phyloP scores from a whole-genome alignment of 73 alveolate species.

The Tetrahymena thermophila region DNA sequence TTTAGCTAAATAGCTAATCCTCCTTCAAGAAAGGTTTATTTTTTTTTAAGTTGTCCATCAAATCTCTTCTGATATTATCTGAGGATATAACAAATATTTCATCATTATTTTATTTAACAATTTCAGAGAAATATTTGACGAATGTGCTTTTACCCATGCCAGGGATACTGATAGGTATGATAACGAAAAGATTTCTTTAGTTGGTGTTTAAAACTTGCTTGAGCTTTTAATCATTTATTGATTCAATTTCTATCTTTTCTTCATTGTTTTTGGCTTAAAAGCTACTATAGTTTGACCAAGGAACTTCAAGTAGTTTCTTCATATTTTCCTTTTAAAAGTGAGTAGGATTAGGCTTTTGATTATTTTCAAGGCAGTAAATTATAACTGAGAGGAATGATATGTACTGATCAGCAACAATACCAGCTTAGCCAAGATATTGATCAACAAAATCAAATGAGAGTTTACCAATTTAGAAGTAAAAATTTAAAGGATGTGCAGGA shows the following conservation, averaged over 20 bases:
- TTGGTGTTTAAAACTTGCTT: neutral
- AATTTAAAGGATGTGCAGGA: slow-evolving; percentile 74
- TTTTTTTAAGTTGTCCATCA: slow-evolving; percentile 54
- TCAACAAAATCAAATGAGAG: slow-evolving; percentile 57
- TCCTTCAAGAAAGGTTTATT: slow-evolving; percentile 49
- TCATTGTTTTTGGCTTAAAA: neutral
- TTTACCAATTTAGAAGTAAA: slow-evolving; percentile 66
- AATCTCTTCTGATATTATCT: slow-evolving; percentile 64
- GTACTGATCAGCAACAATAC: neutral
- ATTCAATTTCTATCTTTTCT: neutral
- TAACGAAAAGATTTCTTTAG: slow-evolving; percentile 44
- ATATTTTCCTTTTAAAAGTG: slow-evolving; percentile 23
- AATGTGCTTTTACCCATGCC: slow-evolving; percentile 82
- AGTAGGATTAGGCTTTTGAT: slow-evolving; percentile 4
- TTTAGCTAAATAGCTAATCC: slow-evolving; percentile 64
- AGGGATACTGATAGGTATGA: slow-evolving; percentile 86
- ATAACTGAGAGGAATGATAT: neutral
- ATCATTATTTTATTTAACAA: slow-evolving; percentile 43
- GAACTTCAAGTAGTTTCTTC: slow-evolving; percentile 21
- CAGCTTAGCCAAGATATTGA: neutral
- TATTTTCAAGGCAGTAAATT: slow-evolving; percentile 7
- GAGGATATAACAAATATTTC: slow-evolving; percentile 5
- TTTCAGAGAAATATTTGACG: slow-evolving; percentile 41
- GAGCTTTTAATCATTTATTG: neutral
- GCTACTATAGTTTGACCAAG: neutral